These are phyloP conservation scores for Aristolochia fimbriata DNA, from an alignment of 164 flowering plant species.

Conservation along the genomic window DNA sequence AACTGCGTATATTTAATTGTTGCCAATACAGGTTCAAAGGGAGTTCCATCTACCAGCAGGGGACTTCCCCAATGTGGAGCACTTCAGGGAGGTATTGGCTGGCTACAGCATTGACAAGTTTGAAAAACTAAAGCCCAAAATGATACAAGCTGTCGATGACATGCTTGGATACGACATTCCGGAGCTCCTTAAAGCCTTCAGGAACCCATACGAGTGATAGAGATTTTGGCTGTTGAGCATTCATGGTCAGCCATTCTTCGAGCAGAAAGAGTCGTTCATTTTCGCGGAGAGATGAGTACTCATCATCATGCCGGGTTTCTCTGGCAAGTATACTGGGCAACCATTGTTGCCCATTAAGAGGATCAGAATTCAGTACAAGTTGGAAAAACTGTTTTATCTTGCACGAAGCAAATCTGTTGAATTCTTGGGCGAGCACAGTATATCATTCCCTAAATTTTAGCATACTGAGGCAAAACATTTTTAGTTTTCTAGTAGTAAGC, in stretches of 20 bases:
- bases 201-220: constrained; percentile 20
- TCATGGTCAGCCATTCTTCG: background rate
- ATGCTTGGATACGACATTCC: constrained; percentile 97
- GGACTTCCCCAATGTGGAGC: constrained; percentile 85
- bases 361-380: too few species aligned
- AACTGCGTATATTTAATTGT: background rate
- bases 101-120: constrained; percentile 84
- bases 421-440: too few species aligned
- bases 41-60: constrained; percentile 58
- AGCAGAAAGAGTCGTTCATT: background rate
- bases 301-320: too few species aligned
- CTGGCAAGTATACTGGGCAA: too few species aligned
- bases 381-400: too few species aligned
- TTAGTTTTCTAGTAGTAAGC: too few species aligned
- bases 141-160: constrained; percentile 86
- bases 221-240: too few species aligned
- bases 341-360: too few species aligned
- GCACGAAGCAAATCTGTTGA: too few species aligned
- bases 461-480: too few species aligned
- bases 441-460: too few species aligned
- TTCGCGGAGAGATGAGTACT: too few species aligned
- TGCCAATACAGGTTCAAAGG: constrained; percentile 52
- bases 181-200: constrained; percentile 66
- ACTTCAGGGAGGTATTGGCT: constrained; percentile 58
- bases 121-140: constrained; percentile 82